phyloP scores from a whole-genome alignment of 1,284 basidiomycete genomes.

The Fomitopsis palustris region DNA sequence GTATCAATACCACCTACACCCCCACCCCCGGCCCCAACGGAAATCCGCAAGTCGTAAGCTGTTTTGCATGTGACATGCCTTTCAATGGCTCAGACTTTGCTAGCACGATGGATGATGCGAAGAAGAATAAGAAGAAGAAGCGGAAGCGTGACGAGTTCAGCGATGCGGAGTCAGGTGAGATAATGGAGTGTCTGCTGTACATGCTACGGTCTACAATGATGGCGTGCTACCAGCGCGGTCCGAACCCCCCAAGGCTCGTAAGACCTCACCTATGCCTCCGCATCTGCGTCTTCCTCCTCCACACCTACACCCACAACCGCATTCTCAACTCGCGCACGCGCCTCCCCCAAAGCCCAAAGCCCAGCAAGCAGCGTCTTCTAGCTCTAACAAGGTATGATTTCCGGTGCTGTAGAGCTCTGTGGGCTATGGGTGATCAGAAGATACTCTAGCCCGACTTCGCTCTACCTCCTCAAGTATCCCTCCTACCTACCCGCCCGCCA shows the following conservation, averaged over 20 bases:
- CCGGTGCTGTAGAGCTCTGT: not conserved
- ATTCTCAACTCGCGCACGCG: constrained; percentile 32
- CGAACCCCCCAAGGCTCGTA: constrained; percentile 52
- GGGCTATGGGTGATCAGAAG: not conserved
- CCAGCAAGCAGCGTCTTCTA: constrained; percentile 39
- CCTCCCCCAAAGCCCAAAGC: constrained; percentile 50
- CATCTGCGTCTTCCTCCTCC: constrained; percentile 32
- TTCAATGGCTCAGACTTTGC: constrained; percentile 8
- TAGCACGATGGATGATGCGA: constrained; percentile 43
- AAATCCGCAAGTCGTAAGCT: constrained; percentile 40
- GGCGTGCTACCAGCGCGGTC: not conserved
- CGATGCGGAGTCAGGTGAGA: constrained; percentile 58
- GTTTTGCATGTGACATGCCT: not conserved
- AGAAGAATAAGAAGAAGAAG: constrained; percentile 79
- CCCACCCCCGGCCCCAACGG: constrained; percentile 29
- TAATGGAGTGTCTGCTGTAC: not conserved
- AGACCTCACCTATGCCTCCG: constrained; percentile 47
- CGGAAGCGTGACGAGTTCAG: constrained; percentile 79
- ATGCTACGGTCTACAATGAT: not conserved
- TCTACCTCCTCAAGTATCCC: constrained; percentile 43
- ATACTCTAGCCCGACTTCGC: constrained; percentile 49
- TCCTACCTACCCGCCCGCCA: constrained; percentile 65
- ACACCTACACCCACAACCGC: constrained; percentile 26
- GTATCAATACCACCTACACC: constrained; percentile 33
- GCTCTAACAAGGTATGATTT: constrained; percentile 48